A percentile compares a stretch with the other conserved stretches of the same genome.
Evolutionary conservation across 768 basidiomycete species (phyloP).

Genomic region (Hygrocybe punicea): DNA sequence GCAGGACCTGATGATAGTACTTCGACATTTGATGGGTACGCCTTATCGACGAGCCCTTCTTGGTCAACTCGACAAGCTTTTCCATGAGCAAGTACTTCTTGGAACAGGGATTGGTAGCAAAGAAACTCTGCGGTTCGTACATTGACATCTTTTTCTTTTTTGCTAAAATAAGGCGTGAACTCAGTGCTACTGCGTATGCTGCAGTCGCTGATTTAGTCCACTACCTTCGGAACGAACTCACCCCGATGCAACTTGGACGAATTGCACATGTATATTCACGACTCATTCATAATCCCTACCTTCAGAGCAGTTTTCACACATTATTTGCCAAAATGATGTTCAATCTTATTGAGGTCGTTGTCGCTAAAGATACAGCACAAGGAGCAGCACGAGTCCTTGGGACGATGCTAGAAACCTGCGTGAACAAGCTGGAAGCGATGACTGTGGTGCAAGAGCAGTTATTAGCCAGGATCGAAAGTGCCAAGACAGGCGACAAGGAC

Average conservation of each 20-base stretch:
- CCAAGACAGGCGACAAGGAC: constrained; percentile 45
- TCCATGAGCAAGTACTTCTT: constrained; percentile 86
- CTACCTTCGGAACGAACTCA: constrained; percentile 81
- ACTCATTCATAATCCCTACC: constrained; percentile 83
- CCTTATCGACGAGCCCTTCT: constrained; percentile 76
- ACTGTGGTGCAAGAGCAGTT: constrained; percentile 60
- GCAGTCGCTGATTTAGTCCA: constrained; percentile 92
- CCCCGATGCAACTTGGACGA: constrained; percentile 66
- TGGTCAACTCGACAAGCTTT: constrained; percentile 80
- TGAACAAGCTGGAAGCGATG: constrained; percentile 83
- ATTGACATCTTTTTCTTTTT: neutral
- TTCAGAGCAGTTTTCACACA: constrained; percentile 78
- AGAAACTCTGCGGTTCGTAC: constrained; percentile 72
- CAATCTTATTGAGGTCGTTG: constrained; percentile 78
- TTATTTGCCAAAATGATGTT: constrained; percentile 92
- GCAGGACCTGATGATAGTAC: constrained; percentile 89
- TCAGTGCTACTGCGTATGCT: constrained; percentile 75
- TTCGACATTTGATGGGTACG: constrained; percentile 82
- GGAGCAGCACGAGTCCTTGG: constrained; percentile 68
- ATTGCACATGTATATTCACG: constrained; percentile 83
- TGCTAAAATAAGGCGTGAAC: constrained; percentile 13
- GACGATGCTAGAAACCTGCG: constrained; percentile 75
- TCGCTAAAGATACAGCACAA: constrained; percentile 66
- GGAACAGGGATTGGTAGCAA: constrained; percentile 80
- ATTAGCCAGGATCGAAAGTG: constrained; percentile 43